Evolutionary conservation across 2,329 filamentous ascomycete genomes (phyloP), one percentile per base, ranked within the genome.

Genomic region (Colletotrichum agaves): DNA sequence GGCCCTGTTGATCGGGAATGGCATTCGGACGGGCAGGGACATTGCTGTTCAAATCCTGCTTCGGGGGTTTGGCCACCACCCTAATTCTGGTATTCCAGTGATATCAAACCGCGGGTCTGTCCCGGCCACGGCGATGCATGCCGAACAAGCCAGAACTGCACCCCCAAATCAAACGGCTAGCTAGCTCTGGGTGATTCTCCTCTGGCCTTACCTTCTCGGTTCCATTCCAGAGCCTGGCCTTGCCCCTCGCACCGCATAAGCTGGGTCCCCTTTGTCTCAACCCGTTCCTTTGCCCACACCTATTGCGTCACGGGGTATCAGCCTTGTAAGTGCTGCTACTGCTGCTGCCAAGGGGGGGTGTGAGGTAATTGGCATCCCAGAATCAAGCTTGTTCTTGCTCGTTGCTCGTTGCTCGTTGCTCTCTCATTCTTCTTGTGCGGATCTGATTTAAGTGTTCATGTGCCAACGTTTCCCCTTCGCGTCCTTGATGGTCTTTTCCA

Each of bases 231-330:
- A 27, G 35, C 10, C 35, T 15, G 3, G 35, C 35, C 35, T 12
- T 33, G 15, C 49, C 17, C 15, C 11, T 27, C 46, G 60, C 46
- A 31, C 41, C 33, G 53, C 55, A 39, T 41, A 58, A 46, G 55
- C 39, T 13, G 41, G 61, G 61, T n/a, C 61, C 50, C 43, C 61
- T 13, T 46, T 27, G 19, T 49, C 12, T 27, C 5, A 0, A 2
- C 6, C 5, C 1, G n/a, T 27, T 5, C 23, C n/a, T 49, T 49
- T 19, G 23, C 39, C 52, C 60, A 44, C 52, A 59, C 37, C 65
- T 49, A 68, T 68, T 68, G 56, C 65, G 62, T 68, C 65, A 68
- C 65, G 37, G 47, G 60, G 23, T 37, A 39, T 65, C 65, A 67
- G 61, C 41, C 61, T 59, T 27, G 41, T 46, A 33, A 15, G 17